phyloP scores from a whole-genome alignment of 2,329 filamentous ascomycete species.

The Penicillium rolfsii region DNA sequence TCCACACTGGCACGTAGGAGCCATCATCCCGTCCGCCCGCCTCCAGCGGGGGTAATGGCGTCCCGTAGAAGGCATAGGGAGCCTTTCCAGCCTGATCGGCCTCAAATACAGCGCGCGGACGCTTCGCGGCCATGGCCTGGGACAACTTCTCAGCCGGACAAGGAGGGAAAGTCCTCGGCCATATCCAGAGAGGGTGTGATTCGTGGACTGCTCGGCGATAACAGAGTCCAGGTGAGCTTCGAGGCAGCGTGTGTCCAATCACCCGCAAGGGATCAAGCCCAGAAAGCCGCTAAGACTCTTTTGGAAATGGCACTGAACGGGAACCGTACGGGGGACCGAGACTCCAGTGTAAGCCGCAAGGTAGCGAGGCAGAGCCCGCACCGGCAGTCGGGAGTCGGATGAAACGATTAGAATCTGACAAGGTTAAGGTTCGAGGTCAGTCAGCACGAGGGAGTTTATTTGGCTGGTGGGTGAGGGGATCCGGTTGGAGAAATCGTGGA shows the following conservation, averaged over 20 bases:
- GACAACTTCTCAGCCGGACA: constrained; percentile 1
- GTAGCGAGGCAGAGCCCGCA: neutral
- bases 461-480: neutral
- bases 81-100: constrained; percentile 62
- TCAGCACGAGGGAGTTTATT: neutral
- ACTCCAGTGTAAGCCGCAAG: constrained; percentile 7
- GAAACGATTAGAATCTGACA: neutral
- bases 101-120: constrained; percentile 77
- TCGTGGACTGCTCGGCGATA: constrained; percentile 2
- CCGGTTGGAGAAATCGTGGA: neutral
- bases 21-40: constrained; percentile 82
- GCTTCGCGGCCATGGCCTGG: constrained; percentile 57
- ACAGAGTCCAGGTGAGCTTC: neutral
- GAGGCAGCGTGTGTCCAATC: constrained; percentile 3
- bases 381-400: no score
- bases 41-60: constrained; percentile 77
- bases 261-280: neutral
- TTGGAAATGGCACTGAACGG: neutral
- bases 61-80: constrained; percentile 80
- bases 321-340: neutral
- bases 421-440: neutral
- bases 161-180: constrained; percentile 1
- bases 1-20: constrained; percentile 93
- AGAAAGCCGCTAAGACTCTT: neutral
- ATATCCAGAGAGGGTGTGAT: neutral